Percentiles rank a stretch among this genome's conserved stretches.
These are phyloP conservation scores for Dacryopinax spathularia DNA, from an alignment of 768 basidiomycete genomes.

Conservation along the genomic window DNA sequence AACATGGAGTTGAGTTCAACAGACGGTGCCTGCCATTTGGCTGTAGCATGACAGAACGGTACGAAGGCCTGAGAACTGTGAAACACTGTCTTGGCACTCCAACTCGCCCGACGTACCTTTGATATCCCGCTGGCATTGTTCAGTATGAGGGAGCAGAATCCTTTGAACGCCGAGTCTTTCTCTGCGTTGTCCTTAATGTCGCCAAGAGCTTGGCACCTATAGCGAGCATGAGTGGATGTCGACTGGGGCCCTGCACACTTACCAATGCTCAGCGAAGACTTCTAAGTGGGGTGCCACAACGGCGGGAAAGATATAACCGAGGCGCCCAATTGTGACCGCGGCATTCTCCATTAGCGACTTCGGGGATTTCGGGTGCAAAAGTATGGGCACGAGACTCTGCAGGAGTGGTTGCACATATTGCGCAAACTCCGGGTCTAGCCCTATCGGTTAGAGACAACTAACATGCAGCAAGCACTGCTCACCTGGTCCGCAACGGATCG, in stretches of 20 bases:
- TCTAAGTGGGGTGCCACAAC: conserved; percentile 78
- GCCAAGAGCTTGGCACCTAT: conserved; percentile 71
- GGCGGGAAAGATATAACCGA: conserved; percentile 82
- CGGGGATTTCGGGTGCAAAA: conserved; percentile 83
- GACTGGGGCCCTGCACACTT: neutral
- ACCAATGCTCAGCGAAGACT: conserved; percentile 88
- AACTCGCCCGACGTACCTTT: conserved; percentile 45
- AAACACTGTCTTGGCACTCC: conserved; percentile 16
- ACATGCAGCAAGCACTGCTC: conserved; percentile 15
- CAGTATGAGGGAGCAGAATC: conserved; percentile 90
- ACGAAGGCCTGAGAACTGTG: conserved; percentile 52
- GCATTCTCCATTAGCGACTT: conserved; percentile 94
- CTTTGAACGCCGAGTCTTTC: conserved; percentile 97
- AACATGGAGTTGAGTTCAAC: conserved; percentile 89
- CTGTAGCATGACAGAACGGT: conserved; percentile 97
- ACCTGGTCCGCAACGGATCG: conserved; percentile 79
- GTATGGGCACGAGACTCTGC: conserved; percentile 77
- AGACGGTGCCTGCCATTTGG: conserved; percentile 88
- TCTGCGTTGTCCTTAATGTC: conserved; percentile 99
- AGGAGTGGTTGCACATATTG: conserved; percentile 85
- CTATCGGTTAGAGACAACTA: conserved; percentile 4
- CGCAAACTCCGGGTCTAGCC: conserved; percentile 74
- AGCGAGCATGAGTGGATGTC: neutral
- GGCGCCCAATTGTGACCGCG: conserved; percentile 92
- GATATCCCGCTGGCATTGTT: conserved; percentile 86